Conservation (phyloP, 179 eudicot genomes). For the Carnegiea gigantea region DNA sequence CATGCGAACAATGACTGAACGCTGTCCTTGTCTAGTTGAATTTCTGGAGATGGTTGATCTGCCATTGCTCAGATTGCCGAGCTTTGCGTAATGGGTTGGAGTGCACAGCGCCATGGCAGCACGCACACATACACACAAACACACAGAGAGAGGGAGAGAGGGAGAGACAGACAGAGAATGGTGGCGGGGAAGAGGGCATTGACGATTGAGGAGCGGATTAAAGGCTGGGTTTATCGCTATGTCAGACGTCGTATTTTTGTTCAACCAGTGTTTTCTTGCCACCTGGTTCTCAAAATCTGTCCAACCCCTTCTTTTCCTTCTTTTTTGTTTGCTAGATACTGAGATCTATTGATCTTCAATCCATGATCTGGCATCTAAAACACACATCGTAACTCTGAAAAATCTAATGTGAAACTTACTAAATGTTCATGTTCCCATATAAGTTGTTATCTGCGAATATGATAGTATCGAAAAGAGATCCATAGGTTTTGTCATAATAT, state of each 20-base stretch:
- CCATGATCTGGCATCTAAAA: too few species aligned
- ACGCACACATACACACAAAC: background rate
- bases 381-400: too few species aligned
- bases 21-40: constrained; percentile 4
- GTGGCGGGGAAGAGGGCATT: background rate
- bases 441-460: too few species aligned
- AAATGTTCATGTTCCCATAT: too few species aligned
- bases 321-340: too few species aligned
- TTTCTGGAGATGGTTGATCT: constrained; percentile 3
- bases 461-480: too few species aligned
- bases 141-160: background rate
- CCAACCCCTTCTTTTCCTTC: background rate
- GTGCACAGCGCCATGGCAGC: constrained; percentile 29
- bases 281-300: background rate
- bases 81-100: constrained; percentile 20
- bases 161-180: background rate
- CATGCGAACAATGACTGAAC: constrained; percentile 17
- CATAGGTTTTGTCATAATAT: too few species aligned
- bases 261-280: background rate
- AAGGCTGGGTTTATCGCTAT: constrained; percentile 1
- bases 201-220: background rate
- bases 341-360: too few species aligned
- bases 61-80: constrained; percentile 22
- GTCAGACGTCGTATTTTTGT: background rate
- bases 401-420: too few species aligned